phyloP scores from a whole-genome alignment of 305 asterid species.

The Rubia balearica region DNA sequence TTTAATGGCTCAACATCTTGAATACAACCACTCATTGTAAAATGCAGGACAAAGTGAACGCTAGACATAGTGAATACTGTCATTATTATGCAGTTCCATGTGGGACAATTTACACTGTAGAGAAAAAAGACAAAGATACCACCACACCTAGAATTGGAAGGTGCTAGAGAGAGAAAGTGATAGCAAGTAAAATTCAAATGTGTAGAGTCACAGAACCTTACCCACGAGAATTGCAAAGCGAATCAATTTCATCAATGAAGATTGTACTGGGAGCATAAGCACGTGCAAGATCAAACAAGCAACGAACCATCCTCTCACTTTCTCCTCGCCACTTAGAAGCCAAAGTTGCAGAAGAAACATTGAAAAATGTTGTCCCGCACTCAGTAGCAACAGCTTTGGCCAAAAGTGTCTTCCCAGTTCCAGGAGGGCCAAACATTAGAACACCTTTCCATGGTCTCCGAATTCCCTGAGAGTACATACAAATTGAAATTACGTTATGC shows the following conservation, averaged over 20 bases:
- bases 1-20: background rate
- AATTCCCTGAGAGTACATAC: conserved; percentile 60
- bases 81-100: conserved; percentile 4
- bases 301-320: conserved; percentile 90
- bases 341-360: conserved; percentile 91
- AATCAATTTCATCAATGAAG: conserved; percentile 96
- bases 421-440: conserved; percentile 99
- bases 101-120: background rate
- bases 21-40: background rate
- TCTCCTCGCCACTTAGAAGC: conserved; percentile 97
- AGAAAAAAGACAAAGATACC: background rate
- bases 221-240: conserved; percentile 98
- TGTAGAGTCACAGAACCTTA: conserved; percentile 27
- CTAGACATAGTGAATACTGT: background rate
- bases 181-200: background rate
- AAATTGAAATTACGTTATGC: conserved; percentile 5
- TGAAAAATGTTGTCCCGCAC: conserved; percentile 95
- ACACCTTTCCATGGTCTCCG: conserved; percentile 99
- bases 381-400: conserved; percentile 99
- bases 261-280: conserved; percentile 97
- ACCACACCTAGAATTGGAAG: background rate
- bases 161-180: background rate
- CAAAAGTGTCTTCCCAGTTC: conserved; percentile 96
- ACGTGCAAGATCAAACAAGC: conserved; percentile 92
- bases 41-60: background rate